These are phyloP conservation scores for Hypoxylon lenormandii DNA, from an alignment of 495 filamentous ascomycete genomes.

Conservation along the genomic window DNA sequence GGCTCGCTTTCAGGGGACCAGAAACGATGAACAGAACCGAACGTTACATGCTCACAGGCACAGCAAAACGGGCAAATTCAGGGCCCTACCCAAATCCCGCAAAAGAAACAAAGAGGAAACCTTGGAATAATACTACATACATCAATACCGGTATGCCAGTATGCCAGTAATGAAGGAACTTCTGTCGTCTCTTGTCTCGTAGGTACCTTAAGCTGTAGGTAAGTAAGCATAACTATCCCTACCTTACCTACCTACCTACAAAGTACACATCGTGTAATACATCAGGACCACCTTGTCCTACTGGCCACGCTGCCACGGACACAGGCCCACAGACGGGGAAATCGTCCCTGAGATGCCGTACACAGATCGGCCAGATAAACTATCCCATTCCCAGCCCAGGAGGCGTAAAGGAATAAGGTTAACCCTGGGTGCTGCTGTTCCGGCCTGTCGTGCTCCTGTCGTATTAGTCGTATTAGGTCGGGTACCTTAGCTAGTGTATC, in stretches of 20 bases:
- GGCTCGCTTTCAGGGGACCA: background rate
- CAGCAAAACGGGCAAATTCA: no score
- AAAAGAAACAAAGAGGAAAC: background rate
- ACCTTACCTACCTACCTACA: no score
- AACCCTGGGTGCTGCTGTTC: background rate
- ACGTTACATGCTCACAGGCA: background rate
- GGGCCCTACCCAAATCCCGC: background rate
- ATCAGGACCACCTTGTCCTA: slow-evolving; percentile 12
- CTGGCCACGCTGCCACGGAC: no score
- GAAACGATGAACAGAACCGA: slow-evolving; percentile 11
- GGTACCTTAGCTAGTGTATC: background rate
- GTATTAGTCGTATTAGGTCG: background rate
- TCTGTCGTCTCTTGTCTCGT: no score
- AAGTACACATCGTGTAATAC: slow-evolving; percentile 23
- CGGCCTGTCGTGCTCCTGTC: no score
- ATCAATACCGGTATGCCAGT: background rate
- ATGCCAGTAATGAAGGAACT: no score
- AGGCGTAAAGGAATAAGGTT: background rate
- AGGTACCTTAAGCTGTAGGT: no score
- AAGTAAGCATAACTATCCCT: no score
- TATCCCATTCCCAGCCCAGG: slow-evolving; percentile 21
- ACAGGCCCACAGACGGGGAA: slow-evolving; percentile 39
- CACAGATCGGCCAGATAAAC: slow-evolving; percentile 44
- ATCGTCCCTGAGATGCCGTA: slow-evolving; percentile 35
- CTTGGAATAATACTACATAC: no score